phyloP scores from a whole-genome alignment of 495 filamentous ascomycete species.

The Xeromyces bisporus region DNA sequence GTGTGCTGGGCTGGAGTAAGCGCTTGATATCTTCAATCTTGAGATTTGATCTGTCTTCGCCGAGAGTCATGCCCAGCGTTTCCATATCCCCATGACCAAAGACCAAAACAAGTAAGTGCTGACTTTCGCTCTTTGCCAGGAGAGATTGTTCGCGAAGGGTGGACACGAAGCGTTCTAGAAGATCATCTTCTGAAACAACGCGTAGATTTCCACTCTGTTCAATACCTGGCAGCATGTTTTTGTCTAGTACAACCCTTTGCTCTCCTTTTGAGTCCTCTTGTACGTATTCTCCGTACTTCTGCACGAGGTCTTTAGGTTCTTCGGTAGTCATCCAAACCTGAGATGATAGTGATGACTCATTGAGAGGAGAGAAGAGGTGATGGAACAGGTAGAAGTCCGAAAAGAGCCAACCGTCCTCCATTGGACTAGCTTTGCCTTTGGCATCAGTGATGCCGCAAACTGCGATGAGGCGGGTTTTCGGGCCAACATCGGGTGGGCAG shows the following conservation, averaged over 20 bases:
- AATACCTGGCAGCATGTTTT: background rate
- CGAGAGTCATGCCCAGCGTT: slow-evolving; percentile 2
- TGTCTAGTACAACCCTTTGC: slow-evolving; percentile 6
- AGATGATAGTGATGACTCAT: background rate
- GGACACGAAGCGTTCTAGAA: slow-evolving; percentile 1
- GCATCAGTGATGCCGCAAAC: slow-evolving; percentile 7
- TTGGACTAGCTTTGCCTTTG: slow-evolving; percentile 1
- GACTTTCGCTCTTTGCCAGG: background rate
- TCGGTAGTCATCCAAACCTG: slow-evolving; percentile 9
- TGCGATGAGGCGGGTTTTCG: slow-evolving; percentile 5
- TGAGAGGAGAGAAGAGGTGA: slow-evolving; percentile 5
- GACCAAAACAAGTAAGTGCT: slow-evolving; percentile 5
- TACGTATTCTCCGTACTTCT: slow-evolving; percentile 8
- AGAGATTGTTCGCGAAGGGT: slow-evolving; percentile 2
- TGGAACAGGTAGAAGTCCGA: slow-evolving; percentile 11
- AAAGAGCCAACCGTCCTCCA: slow-evolving; percentile 8
- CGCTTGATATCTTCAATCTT: slow-evolving; percentile 3
- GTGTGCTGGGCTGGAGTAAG: background rate
- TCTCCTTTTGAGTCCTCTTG: slow-evolving; percentile 6
- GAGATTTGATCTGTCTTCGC: slow-evolving; percentile 1
- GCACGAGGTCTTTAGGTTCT: slow-evolving; percentile 2
- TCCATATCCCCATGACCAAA: slow-evolving; percentile 5
- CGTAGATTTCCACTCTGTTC: slow-evolving; percentile 1
- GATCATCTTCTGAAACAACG: slow-evolving; percentile 1
- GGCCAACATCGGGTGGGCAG: slow-evolving; percentile 6